phyloP scores from a whole-genome alignment of 371 early-diverging fungal genomes.

The Haplosporangium sp. region DNA sequence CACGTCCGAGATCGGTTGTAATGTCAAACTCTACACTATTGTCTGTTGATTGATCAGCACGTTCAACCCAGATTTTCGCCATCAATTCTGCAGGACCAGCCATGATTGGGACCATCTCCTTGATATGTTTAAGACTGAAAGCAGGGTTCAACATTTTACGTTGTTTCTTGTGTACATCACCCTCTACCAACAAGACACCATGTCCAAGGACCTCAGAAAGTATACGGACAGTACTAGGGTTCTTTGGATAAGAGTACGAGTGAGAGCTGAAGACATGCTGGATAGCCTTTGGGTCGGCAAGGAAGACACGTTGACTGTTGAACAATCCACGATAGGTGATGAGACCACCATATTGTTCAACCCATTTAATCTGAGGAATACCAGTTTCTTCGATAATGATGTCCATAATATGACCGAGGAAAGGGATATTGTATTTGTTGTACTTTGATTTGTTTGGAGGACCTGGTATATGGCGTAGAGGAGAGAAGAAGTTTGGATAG shows the following conservation, averaged over 20 bases:
- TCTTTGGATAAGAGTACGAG: slow-evolving; percentile 66
- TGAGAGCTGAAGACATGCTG: slow-evolving; percentile 64
- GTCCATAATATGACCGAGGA: slow-evolving; percentile 64
- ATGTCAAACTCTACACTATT: slow-evolving; percentile 31
- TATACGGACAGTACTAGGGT: slow-evolving; percentile 36
- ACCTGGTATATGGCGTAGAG: slow-evolving; percentile 66
- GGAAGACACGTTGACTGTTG: slow-evolving; percentile 61
- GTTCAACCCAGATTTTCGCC: slow-evolving; percentile 35
- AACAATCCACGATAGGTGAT: slow-evolving; percentile 62
- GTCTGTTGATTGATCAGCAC: slow-evolving; percentile 16
- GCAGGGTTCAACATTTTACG: slow-evolving; percentile 78
- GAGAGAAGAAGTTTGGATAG: slow-evolving; percentile 61
- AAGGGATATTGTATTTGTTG: slow-evolving; percentile 58
- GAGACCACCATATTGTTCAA: slow-evolving; percentile 66
- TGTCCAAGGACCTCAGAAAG: slow-evolving; percentile 62
- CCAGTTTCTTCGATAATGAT: slow-evolving; percentile 65
- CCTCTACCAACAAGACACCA: slow-evolving; percentile 72
- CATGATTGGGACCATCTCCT: slow-evolving; percentile 52
- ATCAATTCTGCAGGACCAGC: slow-evolving; percentile 18
- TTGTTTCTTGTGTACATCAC: slow-evolving; percentile 69
- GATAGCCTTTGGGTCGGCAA: slow-evolving; percentile 64
- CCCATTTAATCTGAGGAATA: slow-evolving; percentile 65
- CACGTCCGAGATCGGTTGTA: slow-evolving; percentile 16
- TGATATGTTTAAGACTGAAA: slow-evolving; percentile 65
- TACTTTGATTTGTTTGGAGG: slow-evolving; percentile 60